phyloP scores from a whole-genome alignment of 805 yeast genomes.

The Kazachstania africana region DNA sequence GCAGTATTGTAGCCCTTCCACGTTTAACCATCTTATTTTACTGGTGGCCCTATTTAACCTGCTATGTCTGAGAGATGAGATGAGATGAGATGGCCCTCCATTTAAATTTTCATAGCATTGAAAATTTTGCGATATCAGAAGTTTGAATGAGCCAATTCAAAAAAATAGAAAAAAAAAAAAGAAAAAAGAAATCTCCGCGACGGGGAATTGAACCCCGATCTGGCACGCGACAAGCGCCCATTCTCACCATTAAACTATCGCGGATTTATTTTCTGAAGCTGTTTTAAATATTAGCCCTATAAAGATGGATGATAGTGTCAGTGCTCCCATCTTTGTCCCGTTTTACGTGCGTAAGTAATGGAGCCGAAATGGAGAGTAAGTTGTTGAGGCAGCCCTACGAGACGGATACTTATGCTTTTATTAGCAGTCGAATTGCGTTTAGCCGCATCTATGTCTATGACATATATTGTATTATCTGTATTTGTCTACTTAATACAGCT shows the following conservation, averaged over 20 bases:
- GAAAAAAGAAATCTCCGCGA: conserved; percentile 1
- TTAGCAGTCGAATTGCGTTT: no score
- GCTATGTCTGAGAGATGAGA: conserved; percentile 7
- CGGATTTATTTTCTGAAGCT: neutral
- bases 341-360: no score
- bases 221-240: conserved; percentile 3
- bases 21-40: conserved; percentile 55
- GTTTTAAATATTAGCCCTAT: no score
- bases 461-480: no score
- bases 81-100: conserved; percentile 16
- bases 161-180: no score
- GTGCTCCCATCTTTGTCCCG: no score
- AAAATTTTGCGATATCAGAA: conserved; percentile 2
- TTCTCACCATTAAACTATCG: conserved; percentile 2
- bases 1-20: conserved; percentile 86
- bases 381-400: no score
- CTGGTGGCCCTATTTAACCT: neutral
- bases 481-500: no score
- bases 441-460: no score
- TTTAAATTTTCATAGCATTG: neutral
- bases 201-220: conserved; percentile 3
- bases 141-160: neutral
- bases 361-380: no score
- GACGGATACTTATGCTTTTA: no score
- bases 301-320: no score